Conservation (phyloP, 805 yeast genomes). For the Ogataea methanolica region DNA sequence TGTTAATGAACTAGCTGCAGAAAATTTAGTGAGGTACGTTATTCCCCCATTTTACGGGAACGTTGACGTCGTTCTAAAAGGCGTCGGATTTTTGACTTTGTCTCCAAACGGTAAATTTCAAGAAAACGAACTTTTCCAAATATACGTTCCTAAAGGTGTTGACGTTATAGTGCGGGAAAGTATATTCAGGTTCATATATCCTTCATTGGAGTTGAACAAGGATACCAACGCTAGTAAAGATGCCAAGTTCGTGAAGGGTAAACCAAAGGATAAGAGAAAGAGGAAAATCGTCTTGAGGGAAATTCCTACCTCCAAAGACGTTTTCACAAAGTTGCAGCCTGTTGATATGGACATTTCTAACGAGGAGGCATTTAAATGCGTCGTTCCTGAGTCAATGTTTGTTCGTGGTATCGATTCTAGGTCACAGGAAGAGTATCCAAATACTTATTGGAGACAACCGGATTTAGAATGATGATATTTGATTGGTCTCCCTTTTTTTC, state of each 20-base stretch:
- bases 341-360: constrained; percentile 13
- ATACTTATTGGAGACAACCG: constrained; percentile 22
- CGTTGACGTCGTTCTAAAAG: constrained; percentile 60
- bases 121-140: constrained; percentile 34
- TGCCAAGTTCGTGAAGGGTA: constrained; percentile 5
- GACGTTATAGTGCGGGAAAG: constrained; percentile 44
- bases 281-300: constrained; percentile 8
- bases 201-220: constrained; percentile 11
- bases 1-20: constrained; percentile 22
- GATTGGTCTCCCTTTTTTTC: not conserved
- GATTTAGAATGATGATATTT: constrained; percentile 3
- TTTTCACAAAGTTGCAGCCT: constrained; percentile 18
- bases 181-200: constrained; percentile 26
- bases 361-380: constrained; percentile 13
- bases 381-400: constrained; percentile 6
- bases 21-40: constrained; percentile 38
- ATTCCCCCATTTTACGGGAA: constrained; percentile 71
- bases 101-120: constrained; percentile 48
- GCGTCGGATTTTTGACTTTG: constrained; percentile 58
- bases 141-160: constrained; percentile 54
- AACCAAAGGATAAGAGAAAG: constrained; percentile 9
- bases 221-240: constrained; percentile 9
- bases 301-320: constrained; percentile 16
- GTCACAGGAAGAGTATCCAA: constrained; percentile 21
- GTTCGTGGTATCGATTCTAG: not conserved